Conservation (phyloP, 208 protist species). For the Trypanosoma lewisi region DNA sequence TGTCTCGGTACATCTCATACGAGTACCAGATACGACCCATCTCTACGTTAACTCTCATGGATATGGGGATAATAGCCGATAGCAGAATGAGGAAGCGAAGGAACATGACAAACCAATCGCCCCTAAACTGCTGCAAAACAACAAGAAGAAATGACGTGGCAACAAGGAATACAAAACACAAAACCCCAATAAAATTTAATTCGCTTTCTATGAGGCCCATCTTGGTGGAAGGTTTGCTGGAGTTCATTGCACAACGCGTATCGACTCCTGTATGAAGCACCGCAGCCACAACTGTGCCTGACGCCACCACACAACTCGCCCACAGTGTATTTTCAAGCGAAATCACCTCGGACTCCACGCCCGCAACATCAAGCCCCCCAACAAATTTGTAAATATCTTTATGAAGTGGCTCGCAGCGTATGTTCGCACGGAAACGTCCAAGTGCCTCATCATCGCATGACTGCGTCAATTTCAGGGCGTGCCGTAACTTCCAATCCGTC, state of each 20-base stretch:
- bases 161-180: constrained; percentile 79
- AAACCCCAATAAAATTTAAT: constrained; percentile 94
- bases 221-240: constrained; percentile 81
- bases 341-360: constrained; percentile 67
- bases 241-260: constrained; percentile 96
- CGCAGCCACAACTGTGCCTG: constrained; percentile 67
- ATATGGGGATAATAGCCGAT: constrained; percentile 98
- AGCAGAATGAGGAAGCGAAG: constrained; percentile 97
- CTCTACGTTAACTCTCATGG: constrained; percentile 97
- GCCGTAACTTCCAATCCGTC: constrained; percentile 97
- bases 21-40: constrained; percentile 97
- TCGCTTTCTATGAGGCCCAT: constrained; percentile 94
- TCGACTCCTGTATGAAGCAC: constrained; percentile 95
- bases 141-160: constrained; percentile 68
- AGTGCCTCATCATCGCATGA: constrained; percentile 32
- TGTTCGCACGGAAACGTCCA: constrained; percentile 45
- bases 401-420: constrained; percentile 73
- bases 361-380: constrained; percentile 68
- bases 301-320: constrained; percentile 96
- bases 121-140: constrained; percentile 66
- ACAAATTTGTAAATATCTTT: constrained; percentile 98
- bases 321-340: constrained; percentile 97
- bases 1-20: constrained; percentile 89
- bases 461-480: constrained; percentile 60
- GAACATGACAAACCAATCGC: constrained; percentile 88